Evolutionary conservation across 2,329 filamentous ascomycete genomes (phyloP).

Genomic region (Colletotrichum liriopes): DNA sequence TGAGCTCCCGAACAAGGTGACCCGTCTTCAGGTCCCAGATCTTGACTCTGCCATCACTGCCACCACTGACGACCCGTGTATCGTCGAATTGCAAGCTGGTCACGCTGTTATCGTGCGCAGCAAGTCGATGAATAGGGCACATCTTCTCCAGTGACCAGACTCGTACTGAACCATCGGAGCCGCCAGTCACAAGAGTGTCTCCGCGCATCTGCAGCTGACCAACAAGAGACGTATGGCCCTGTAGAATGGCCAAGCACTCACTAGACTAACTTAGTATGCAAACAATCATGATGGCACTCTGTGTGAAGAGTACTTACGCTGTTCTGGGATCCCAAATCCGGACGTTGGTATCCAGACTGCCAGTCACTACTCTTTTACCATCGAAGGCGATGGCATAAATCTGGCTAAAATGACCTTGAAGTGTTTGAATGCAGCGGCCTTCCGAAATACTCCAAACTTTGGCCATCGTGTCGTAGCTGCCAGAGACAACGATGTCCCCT

Average conservation of each 20-base stretch:
- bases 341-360: conserved; percentile 96
- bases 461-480: conserved; percentile 97
- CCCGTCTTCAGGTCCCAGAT: conserved; percentile 98
- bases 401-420: conserved; percentile 96
- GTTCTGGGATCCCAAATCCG: conserved; percentile 95
- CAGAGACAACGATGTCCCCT: conserved; percentile 96
- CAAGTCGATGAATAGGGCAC: conserved; percentile 92
- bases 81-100: conserved; percentile 98
- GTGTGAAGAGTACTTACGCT: conserved; percentile 71
- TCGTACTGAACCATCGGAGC: conserved; percentile 94
- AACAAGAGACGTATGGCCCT: conserved; percentile 96
- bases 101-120: conserved; percentile 98
- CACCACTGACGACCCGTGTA: conserved; percentile 93
- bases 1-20: conserved; percentile 90
- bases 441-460: conserved; percentile 98
- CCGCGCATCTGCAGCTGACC: conserved; percentile 97
- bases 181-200: conserved; percentile 94
- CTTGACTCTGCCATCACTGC: conserved; percentile 97
- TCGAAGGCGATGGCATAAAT: conserved; percentile 99
- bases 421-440: conserved; percentile 89
- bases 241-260: conserved; percentile 90
- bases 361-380: conserved; percentile 92
- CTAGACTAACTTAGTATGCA: conserved; percentile 58
- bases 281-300: not conserved
- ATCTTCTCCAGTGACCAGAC: conserved; percentile 96